Base-by-base conservation (phyloP, 108 stramenopile species). In the Fistulifera pelliculosa region DNA sequence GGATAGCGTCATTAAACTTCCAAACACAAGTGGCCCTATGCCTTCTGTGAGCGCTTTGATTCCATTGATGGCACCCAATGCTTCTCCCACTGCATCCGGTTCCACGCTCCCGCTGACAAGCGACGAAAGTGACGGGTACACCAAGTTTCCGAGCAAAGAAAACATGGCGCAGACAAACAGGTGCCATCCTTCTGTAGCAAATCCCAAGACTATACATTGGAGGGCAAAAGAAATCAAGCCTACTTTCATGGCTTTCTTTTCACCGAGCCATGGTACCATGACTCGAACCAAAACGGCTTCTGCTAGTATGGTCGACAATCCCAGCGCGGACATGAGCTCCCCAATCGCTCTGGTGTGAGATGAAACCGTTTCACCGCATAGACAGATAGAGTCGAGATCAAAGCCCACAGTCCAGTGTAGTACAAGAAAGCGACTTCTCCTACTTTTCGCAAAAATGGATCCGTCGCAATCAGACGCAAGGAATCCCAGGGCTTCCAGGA, bases 31-130 rank as follows among this genome's bases (percentile, higher is more conserved):
- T 0, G 90, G 90, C 4, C 90, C 90, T 2, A 87, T 70, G 15
- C 94, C 96, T 66, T 94, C 96, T 0, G 95, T 96, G 47, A 97
- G 65, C 40, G 92, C 93, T 57, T 95, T 94, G 58, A 97, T 80
- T 6, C 96, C 96, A 63, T 97, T 97, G 24, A 97, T 58, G 11
- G 96, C 89, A 15, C 96, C 96, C 38, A 96, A 68, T 19, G 94
- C 94, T 73, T 95, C 88, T 28, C 96, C 96, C 26, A 92, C 90
- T 52, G 70, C 66, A 8, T 74, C 60, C 15, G 85, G 87, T 54
- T 70, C 71, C 23, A 96, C 96, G n/a, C 63, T 70, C 6, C 77
- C 61, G 54, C 80, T 87, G 44, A 98, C 93, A 52, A 98, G 62
- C 35, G 86, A 87, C 22, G 78, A 75, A 8, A 98, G 56, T 43